Evolutionary conservation across 441 rosid genomes (phyloP).

Genomic region (Pelargonium australe): DNA sequence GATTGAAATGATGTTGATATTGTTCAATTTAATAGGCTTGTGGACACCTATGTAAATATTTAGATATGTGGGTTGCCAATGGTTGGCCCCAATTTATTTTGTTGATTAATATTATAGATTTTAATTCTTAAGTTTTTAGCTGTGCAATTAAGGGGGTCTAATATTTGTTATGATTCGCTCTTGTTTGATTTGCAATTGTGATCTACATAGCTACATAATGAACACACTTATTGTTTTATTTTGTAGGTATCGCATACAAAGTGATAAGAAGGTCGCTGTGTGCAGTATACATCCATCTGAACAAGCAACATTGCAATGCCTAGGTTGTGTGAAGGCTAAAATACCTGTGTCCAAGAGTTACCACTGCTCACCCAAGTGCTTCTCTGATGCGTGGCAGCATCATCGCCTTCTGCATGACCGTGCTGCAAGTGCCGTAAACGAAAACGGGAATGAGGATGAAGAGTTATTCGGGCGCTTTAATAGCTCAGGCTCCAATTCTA

Average conservation of each 20-base stretch:
- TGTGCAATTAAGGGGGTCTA: too few species aligned
- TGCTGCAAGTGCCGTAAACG: slow-evolving; percentile 79
- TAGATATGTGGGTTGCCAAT: background rate
- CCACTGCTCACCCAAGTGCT: slow-evolving; percentile 92
- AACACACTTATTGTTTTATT: slow-evolving; percentile 7
- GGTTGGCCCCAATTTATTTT: background rate
- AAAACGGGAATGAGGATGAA: slow-evolving; percentile 80
- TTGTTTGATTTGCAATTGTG: too few species aligned
- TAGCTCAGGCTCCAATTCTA: slow-evolving; percentile 51
- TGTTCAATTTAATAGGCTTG: background rate
- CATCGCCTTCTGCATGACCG: slow-evolving; percentile 92
- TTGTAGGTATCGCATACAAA: slow-evolving; percentile 89
- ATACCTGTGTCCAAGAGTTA: slow-evolving; percentile 79
- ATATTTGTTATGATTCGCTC: too few species aligned
- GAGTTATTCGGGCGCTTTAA: slow-evolving; percentile 77
- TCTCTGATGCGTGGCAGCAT: slow-evolving; percentile 98
- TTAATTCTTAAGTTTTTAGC: background rate
- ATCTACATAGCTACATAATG: too few species aligned
- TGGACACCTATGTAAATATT: background rate
- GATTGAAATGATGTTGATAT: background rate
- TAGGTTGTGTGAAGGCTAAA: slow-evolving; percentile 88
- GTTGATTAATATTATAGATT: background rate
- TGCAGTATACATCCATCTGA: slow-evolving; percentile 95
- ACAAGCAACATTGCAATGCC: slow-evolving; percentile 88
- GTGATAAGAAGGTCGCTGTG: slow-evolving; percentile 80